Conservation (phyloP, 768 basidiomycete genomes). For the Imleria badia region DNA sequence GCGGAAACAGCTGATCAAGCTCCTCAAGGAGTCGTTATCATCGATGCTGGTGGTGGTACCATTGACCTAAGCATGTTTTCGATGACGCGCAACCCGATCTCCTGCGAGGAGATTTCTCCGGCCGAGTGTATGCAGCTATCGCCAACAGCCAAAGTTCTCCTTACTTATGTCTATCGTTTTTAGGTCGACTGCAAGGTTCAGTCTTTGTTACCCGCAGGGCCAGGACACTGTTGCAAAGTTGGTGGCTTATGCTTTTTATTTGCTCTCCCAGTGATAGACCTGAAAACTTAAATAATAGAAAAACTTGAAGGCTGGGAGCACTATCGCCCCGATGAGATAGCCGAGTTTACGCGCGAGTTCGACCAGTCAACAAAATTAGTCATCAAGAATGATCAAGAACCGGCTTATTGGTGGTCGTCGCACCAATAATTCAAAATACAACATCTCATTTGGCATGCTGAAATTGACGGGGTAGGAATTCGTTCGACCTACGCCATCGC, state of each 20-base stretch:
- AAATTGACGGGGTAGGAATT: background rate
- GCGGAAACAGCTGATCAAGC: background rate
- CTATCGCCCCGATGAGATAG: background rate
- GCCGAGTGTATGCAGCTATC: background rate
- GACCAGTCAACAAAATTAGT: background rate
- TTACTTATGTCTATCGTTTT: background rate
- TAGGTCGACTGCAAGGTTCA: background rate
- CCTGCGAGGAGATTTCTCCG: background rate
- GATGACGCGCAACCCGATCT: too few relatives aligned
- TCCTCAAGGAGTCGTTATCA: too few relatives aligned
- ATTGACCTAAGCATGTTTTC: too few relatives aligned
- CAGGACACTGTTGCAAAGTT: background rate
- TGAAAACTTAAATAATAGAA: background rate
- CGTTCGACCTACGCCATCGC: background rate
- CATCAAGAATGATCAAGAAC: conserved; percentile 1
- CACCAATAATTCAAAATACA: background rate
- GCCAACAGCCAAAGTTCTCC: background rate
- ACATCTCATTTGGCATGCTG: background rate
- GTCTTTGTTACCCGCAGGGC: background rate
- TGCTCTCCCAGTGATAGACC: background rate
- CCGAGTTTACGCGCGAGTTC: background rate
- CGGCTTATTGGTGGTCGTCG: background rate
- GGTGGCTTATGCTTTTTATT: background rate
- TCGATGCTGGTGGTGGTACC: too few relatives aligned
- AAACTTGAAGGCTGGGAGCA: too few relatives aligned